Conservation (phyloP, 257 asterid genomes). For the Solanum sitiens region DNA sequence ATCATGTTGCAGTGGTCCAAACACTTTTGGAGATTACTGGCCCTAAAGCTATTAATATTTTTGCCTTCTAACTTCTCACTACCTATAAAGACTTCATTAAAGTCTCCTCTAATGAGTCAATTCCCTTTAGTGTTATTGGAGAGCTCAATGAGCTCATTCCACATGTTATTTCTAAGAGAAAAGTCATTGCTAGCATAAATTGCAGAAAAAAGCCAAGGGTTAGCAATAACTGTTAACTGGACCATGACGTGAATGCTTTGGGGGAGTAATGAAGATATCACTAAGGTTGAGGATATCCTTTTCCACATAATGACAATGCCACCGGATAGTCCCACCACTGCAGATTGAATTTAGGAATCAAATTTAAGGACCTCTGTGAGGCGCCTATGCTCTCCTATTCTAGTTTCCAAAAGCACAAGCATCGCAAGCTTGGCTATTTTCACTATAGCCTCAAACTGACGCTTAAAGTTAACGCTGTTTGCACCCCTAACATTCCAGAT, state of each 20-base stretch:
- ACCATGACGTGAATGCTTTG: not conserved
- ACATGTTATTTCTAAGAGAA: not conserved
- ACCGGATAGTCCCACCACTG: not conserved
- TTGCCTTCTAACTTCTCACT: not conserved
- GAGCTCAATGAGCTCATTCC: not conserved
- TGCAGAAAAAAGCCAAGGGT: not conserved
- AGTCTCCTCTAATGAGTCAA: not conserved
- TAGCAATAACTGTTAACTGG: not conserved
- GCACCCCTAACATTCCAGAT: not conserved
- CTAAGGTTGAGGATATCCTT: not conserved
- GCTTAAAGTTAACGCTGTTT: not conserved
- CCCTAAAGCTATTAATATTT: not conserved
- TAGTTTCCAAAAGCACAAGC: not conserved
- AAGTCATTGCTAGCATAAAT: not conserved
- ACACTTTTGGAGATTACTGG: not conserved
- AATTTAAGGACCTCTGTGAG: accelerated
- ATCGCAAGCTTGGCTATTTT: not conserved
- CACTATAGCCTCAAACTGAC: not conserved
- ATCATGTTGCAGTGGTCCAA: not conserved
- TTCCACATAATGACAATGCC: not conserved
- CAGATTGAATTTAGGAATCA: not conserved
- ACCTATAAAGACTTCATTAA: too few relatives aligned
- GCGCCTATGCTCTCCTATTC: not conserved
- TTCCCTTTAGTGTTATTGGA: not conserved
- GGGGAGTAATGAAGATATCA: not conserved